phyloP scores from a whole-genome alignment of 1,284 basidiomycete genomes.

The Fomitopsis pinicola region DNA sequence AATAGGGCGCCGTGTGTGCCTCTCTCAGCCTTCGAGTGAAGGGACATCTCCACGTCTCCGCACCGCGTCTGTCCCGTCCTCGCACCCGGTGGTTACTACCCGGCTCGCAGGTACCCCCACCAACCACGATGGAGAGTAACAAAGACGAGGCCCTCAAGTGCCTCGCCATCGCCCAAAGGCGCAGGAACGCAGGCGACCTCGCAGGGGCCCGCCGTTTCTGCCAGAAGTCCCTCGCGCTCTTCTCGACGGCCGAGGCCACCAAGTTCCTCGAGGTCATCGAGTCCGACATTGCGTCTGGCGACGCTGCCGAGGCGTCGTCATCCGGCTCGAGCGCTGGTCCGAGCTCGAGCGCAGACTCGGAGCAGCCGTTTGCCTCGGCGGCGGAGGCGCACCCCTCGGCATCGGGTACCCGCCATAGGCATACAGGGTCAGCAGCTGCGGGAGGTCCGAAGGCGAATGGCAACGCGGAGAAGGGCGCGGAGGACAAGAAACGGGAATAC shows the following conservation, averaged over 20 bases:
- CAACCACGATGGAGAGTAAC: slow-evolving; percentile 76
- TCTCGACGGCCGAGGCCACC: slow-evolving; percentile 76
- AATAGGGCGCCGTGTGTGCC: neutral
- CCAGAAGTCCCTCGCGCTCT: slow-evolving; percentile 85
- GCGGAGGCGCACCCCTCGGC: slow-evolving; percentile 68
- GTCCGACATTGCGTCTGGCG: slow-evolving; percentile 34
- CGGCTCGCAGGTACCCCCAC: neutral
- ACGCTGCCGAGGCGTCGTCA: slow-evolving; percentile 21
- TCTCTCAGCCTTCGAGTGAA: neutral
- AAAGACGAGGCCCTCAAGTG: slow-evolving; percentile 85
- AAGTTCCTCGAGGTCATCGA: slow-evolving; percentile 67
- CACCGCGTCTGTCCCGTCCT: neutral
- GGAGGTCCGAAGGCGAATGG: slow-evolving; percentile 27
- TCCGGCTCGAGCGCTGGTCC: slow-evolving; percentile 30
- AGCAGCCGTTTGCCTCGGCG: slow-evolving; percentile 38
- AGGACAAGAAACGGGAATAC: slow-evolving; percentile 77
- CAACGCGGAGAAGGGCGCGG: slow-evolving; percentile 39
- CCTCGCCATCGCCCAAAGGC: slow-evolving; percentile 72
- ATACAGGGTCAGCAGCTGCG: slow-evolving; percentile 42
- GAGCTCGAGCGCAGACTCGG: slow-evolving; percentile 18
- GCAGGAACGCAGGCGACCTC: slow-evolving; percentile 69
- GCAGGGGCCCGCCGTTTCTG: slow-evolving; percentile 85
- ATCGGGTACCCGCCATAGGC: slow-evolving; percentile 58
- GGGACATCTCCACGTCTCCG: slow-evolving; percentile 2
- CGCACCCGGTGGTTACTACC: slow-evolving; percentile 9